These are phyloP conservation scores for Rosellinia necatrix DNA, from an alignment of 2,329 filamentous ascomycete species.

Conservation along the genomic window DNA sequence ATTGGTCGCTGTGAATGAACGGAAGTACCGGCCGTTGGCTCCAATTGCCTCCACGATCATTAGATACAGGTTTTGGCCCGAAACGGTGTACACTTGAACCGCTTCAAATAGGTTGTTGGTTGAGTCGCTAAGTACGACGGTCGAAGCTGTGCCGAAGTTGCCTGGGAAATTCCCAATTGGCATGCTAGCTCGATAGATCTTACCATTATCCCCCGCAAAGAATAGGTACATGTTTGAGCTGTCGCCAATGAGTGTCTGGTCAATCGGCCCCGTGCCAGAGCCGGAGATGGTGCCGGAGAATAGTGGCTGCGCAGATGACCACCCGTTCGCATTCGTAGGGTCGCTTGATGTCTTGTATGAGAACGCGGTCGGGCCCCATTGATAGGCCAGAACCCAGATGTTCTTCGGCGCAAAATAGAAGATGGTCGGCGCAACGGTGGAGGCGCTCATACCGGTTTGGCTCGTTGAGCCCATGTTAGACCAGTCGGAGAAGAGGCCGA, in stretches of 20 bases:
- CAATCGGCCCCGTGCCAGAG: conserved; percentile 60
- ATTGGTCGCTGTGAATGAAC: conserved; percentile 65
- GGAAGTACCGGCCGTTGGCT: conserved; percentile 64
- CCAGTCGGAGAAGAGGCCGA: conserved; percentile 59
- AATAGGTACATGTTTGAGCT: conserved; percentile 67
- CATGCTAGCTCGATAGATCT: conserved; percentile 68
- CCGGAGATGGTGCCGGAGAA: conserved; percentile 59
- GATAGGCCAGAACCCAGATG: conserved; percentile 68
- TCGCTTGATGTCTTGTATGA: conserved; percentile 63
- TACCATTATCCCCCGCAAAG: conserved; percentile 70
- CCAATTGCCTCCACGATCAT: conserved; percentile 71
- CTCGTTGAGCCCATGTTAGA: conserved; percentile 53
- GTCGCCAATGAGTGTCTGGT: conserved; percentile 68
- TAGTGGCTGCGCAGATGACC: conserved; percentile 58
- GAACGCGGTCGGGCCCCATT: conserved; percentile 66
- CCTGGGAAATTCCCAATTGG: conserved; percentile 65
- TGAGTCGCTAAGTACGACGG: conserved; percentile 57
- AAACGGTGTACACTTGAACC: conserved; percentile 66
- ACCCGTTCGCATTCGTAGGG: conserved; percentile 61
- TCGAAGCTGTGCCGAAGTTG: conserved; percentile 58
- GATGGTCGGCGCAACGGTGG: conserved; percentile 62
- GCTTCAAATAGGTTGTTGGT: conserved; percentile 66
- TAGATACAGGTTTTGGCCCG: conserved; percentile 60
- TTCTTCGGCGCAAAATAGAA: conserved; percentile 67
- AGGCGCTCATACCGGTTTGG: conserved; percentile 55